Evolutionary conservation across 768 basidiomycete genomes (phyloP).

Genomic region (Tylopilus intermedius): DNA sequence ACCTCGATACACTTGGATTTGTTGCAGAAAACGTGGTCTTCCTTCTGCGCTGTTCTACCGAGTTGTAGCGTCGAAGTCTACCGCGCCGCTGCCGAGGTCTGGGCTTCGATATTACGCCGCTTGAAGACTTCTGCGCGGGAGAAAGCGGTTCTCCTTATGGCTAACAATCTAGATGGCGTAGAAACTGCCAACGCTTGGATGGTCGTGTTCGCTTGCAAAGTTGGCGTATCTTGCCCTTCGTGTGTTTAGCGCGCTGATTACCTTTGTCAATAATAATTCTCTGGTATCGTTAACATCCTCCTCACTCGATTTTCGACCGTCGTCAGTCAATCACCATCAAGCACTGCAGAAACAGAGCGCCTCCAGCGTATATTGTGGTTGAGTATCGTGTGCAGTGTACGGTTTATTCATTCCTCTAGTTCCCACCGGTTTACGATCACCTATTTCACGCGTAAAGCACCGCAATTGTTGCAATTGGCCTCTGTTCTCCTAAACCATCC

Average conservation of each 20-base stretch:
- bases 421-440: constrained; percentile 3
- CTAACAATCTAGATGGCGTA: constrained; percentile 42
- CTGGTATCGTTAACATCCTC: constrained; percentile 52
- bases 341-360: constrained; percentile 30
- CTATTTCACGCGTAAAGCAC: constrained; percentile 20
- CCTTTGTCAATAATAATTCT: constrained; percentile 44
- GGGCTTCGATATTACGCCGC: constrained; percentile 73
- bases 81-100: constrained; percentile 78
- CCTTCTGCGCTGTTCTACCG: constrained; percentile 46
- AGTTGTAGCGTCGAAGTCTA: constrained; percentile 69
- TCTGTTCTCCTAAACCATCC: constrained; percentile 27
- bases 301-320: constrained; percentile 34
- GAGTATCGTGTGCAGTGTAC: constrained; percentile 54
- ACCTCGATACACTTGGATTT: constrained; percentile 53
- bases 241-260: not conserved
- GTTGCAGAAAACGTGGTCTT: constrained; percentile 56
- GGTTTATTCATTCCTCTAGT: constrained; percentile 29
- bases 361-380: constrained; percentile 54
- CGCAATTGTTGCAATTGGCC: constrained; percentile 35
- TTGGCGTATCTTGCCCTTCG: constrained; percentile 22
- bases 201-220: constrained; percentile 76
- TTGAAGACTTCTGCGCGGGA: constrained; percentile 58
- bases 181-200: constrained; percentile 71
- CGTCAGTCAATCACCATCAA: constrained; percentile 2
- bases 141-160: constrained; percentile 53